These are phyloP conservation scores for Geotrichum candidum DNA, from an alignment of 1,139 yeast species.

Conservation along the genomic window DNA sequence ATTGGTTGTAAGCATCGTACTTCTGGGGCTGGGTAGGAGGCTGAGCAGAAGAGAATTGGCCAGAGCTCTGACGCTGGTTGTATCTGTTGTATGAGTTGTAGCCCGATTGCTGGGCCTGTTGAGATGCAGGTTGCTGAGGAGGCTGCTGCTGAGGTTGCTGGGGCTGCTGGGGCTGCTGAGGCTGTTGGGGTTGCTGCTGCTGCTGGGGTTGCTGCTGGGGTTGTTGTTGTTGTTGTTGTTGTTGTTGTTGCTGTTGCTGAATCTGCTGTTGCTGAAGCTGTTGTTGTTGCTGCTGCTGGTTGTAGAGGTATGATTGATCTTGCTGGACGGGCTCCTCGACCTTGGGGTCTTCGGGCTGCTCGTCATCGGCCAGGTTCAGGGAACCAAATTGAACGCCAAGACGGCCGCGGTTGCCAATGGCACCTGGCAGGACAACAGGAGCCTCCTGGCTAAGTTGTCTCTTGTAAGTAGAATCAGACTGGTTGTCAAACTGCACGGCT, in stretches of 20 bases:
- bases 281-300: constrained; percentile 11
- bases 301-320: background rate
- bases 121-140: constrained; percentile 12
- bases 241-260: constrained; percentile 16
- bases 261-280: constrained; percentile 17
- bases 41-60: constrained; percentile 18
- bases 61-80: constrained; percentile 7
- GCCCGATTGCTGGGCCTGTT: constrained; percentile 15
- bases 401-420: constrained; percentile 45
- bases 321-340: constrained; percentile 7
- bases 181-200: background rate
- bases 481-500: constrained; percentile 2
- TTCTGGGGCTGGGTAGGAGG: constrained; percentile 20
- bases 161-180: background rate
- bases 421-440: constrained; percentile 60
- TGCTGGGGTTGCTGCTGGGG: constrained; percentile 4
- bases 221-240: background rate
- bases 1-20: constrained; percentile 24
- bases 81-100: constrained; percentile 19
- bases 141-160: constrained; percentile 9
- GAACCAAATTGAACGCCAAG: constrained; percentile 72
- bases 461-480: constrained; percentile 18
- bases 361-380: constrained; percentile 40
- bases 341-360: constrained; percentile 21
- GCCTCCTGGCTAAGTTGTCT: constrained; percentile 42